These are phyloP conservation scores for Tuber indicum DNA, from an alignment of 495 filamentous ascomycete genomes.

Conservation along the genomic window DNA sequence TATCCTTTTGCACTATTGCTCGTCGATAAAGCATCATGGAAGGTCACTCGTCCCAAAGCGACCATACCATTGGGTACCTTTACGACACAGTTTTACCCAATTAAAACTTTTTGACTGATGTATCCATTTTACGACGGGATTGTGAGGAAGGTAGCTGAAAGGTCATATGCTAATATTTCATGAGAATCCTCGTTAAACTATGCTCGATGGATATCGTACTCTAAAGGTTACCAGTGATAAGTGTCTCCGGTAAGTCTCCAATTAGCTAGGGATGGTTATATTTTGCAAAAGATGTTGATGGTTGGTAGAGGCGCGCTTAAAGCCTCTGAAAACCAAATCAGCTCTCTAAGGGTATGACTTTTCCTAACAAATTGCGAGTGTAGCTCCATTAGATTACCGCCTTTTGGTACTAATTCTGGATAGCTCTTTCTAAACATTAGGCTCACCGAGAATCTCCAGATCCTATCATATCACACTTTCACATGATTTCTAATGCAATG, in stretches of 20 bases:
- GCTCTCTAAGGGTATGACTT: neutral
- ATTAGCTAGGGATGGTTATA: neutral
- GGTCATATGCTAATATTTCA: neutral
- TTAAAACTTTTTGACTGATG: no score
- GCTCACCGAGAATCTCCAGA: neutral
- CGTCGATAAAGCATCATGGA: neutral
- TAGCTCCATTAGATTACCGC: neutral
- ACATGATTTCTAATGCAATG: neutral
- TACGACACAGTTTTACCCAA: neutral
- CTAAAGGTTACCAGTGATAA: neutral
- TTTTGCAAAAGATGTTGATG: neutral
- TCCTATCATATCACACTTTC: neutral
- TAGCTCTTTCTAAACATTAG: neutral
- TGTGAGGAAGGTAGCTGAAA: neutral
- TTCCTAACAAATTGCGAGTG: neutral
- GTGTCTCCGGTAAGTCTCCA: neutral
- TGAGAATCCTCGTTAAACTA: neutral
- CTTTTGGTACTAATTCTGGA: neutral
- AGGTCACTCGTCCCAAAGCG: neutral
- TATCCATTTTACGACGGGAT: neutral
- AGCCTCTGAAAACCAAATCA: neutral
- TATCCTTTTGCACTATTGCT: neutral
- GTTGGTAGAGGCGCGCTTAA: neutral
- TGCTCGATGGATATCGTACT: neutral
- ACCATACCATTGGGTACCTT: neutral